These are phyloP conservation scores for Claviceps spartinae DNA, from an alignment of 2,329 filamentous ascomycete genomes.

Conservation along the genomic window DNA sequence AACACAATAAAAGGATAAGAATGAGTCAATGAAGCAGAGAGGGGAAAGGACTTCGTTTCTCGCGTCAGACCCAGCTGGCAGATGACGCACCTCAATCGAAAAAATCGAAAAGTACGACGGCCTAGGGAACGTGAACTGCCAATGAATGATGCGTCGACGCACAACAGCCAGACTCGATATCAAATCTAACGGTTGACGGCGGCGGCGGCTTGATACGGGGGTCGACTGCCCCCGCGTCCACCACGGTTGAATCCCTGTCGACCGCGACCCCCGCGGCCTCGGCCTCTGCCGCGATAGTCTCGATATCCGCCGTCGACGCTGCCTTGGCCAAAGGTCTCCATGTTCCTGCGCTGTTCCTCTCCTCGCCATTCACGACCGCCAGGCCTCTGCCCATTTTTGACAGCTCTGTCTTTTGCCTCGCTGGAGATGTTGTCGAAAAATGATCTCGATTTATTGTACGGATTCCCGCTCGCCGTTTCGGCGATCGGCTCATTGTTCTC, in stretches of 20 bases:
- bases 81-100: not conserved
- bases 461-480: slow-evolving; percentile 24
- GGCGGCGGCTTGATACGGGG: slow-evolving; percentile 18
- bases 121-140: not conserved
- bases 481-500: slow-evolving; percentile 26
- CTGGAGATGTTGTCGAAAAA: slow-evolving; percentile 99
- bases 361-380: slow-evolving; percentile 78
- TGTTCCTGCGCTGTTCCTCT: slow-evolving; percentile 88
- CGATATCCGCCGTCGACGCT: slow-evolving; percentile 75
- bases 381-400: slow-evolving; percentile 52
- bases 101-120: not conserved
- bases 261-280: slow-evolving; percentile 49
- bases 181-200: slow-evolving; percentile 14
- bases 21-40: not conserved
- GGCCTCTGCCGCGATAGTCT: slow-evolving; percentile 66
- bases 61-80: not conserved
- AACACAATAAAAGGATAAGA: not conserved
- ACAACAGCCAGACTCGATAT: not conserved
- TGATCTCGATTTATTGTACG: slow-evolving; percentile 77
- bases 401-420: slow-evolving; percentile 77
- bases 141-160: not conserved
- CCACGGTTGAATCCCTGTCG: slow-evolving; percentile 27
- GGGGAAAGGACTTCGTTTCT: not conserved
- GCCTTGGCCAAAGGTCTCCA: slow-evolving; percentile 95
- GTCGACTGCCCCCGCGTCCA: slow-evolving; percentile 24